Base-by-base conservation (phyloP, 2,329 filamentous ascomycete species). In the Cladobotryum mycophilum region DNA sequence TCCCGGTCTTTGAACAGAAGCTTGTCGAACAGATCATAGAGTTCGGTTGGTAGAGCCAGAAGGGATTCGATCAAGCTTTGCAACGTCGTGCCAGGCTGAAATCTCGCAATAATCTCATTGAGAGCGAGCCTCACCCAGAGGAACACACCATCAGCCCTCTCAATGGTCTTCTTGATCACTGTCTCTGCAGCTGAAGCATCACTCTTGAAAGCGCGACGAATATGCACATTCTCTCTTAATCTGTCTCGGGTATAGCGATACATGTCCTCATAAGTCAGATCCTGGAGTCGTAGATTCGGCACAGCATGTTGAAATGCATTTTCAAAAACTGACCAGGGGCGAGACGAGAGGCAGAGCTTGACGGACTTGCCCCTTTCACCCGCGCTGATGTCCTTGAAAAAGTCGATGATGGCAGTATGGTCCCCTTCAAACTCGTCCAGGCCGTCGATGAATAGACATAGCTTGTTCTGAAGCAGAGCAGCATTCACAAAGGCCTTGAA, bases 321-420 rank as follows among this genome's bases (percentile, higher is more conserved):
- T 5, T 57, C 49, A 22, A 67, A 66, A 0, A 60, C 60, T 0
- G 48, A 34, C 64, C 64, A 66, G 0, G 64, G 64, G 0, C 67
- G 63, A 1, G 66, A 68, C 1, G 66, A 64, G 1, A 66, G 52
- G 20, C 67, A 69, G 30, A 67, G 53, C 30, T 69, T 69, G 49
- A 67, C 52, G 5, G 52, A 49, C 0, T 43, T 25, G 2, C 54
- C 48, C 15, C 53, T 53, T 0, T 54, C 18, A 11, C 55, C 56
- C 6, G 41, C 33, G 1, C 55, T 56, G 1, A 67, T 22, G 3
- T 53, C 42, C n/a, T 54, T 59, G 40, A 68, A 60, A 33, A 68
- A 62, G 2, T 60, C 37, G 1, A 67, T 60, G 1, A 68, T 57
- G 2, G 53, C 48, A 0, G 42, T n/a, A 13, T 66, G 60, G 3